Evolutionary conservation across 805 yeast species (phyloP), one percentile per base, ranked within the genome.

Genomic region (Ascoidea tarda): DNA sequence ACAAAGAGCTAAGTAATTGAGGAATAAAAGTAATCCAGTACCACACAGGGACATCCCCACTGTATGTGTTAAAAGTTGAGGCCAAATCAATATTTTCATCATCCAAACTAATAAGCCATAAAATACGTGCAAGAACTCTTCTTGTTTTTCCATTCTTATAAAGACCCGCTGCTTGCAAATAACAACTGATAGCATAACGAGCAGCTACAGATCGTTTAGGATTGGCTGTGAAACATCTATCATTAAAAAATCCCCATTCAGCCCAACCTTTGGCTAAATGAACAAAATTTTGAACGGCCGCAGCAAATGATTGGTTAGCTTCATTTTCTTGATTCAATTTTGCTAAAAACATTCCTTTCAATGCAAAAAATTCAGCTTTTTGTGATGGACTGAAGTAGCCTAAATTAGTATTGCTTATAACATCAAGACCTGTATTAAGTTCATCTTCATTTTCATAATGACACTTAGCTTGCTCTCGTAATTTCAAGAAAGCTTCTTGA

Each of bases 231-330:
- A 88, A 82, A 47, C 96, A 74, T 33, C 82, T 78, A 60, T 93
- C 99, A 63, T 90, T 90, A 70, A 88, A 93, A 64, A 82, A 81
- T 55, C 99, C 99, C 99, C 99, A 93, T 65, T 95, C 97, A 4
- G 97, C 98, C 99, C 99, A 93, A 0, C 99, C 98, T 65, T 93
- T 91, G 1, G 98, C 96, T 49, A 93, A 68, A 61, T 90, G 88
- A 59, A 91, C 76, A 62, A 95, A 99, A 53, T 93, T 82, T 66
- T 93, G 98, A 16, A 93, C 97, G 1, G 99, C 96, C 2, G 97
- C 87, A 1, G 98, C 96, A 71, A 93, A 93, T 0, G 96, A 96
- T 64, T 93, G 96, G 63, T 93, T 90, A 12, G 99, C 98, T 61
- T 91, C 97, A 55, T 91, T 98, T 58, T 82, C 81, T 48, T 87